Evolutionary conservation across 1,139 yeast species (phyloP), one percentile per base, ranked within the genome.

Genomic region (Pneumocystis canis): DNA sequence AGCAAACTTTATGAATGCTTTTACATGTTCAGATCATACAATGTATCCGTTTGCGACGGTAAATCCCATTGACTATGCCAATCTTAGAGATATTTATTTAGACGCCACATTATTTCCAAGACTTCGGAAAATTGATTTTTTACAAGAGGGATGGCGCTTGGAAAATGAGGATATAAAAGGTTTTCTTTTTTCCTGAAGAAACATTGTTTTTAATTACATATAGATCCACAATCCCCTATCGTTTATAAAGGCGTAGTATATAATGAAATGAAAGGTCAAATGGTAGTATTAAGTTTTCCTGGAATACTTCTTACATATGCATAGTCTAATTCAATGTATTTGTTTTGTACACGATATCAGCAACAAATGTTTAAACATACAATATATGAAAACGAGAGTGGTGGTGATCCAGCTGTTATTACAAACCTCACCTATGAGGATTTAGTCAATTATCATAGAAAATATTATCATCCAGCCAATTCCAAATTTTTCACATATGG

Each of bases 231-330:
- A 0, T 79, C 87, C 20, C 86, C 88, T 1, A 72, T 92, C 60
- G 78, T 77, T 7, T 89, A 88, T 73, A 92, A 92, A 74, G 99
- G 99, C 54, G 98, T 92, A 40, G 99, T 92, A 1, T 92, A 87
- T 73, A 92, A 92, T 71, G 99, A 92, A 75, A 92, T 92, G 99
- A 92, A 94, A 74, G 99, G 99, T 5, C 97, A 92, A 75, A 83
- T 89, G 71, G 53, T 59, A 20, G 7, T 14, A 30, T 37, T 54
- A 60, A 41, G 16, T 9, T 14, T 31, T 25, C 61, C 16, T 54
- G 14, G 53, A 37, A 60, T 30, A 2, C 2, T 20, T 41, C 25
- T 47, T 47, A 47, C 11, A 47, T 47, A 16, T 56, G n/a, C 14
- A 54, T 56, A 65, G 67, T 87, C 96, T 0, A 92, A 89, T 72